phyloP scores from a whole-genome alignment of 2,329 filamentous ascomycete species.

The Aureobasidium lini region DNA sequence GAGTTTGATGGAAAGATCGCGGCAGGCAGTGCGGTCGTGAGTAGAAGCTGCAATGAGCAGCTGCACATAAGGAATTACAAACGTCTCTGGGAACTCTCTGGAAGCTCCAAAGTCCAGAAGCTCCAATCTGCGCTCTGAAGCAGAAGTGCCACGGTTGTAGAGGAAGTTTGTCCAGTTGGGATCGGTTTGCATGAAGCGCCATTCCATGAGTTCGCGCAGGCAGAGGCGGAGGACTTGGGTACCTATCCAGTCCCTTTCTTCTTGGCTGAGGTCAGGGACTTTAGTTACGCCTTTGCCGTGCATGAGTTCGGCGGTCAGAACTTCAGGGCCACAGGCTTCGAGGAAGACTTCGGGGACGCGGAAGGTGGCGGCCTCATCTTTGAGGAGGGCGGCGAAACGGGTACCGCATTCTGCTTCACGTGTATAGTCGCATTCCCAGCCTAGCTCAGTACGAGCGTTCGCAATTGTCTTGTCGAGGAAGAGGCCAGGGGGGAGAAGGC shows the following conservation, averaged over 20 bases:
- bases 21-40: slow-evolving; percentile 57
- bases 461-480: slow-evolving; percentile 97
- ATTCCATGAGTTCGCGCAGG: slow-evolving; percentile 86
- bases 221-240: slow-evolving; percentile 88
- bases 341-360: slow-evolving; percentile 68
- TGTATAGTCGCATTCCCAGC: slow-evolving; percentile 93
- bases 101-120: slow-evolving; percentile 93
- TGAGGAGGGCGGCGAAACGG: slow-evolving; percentile 70
- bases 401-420: slow-evolving; percentile 77
- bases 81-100: slow-evolving; percentile 71
- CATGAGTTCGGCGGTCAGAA: slow-evolving; percentile 91
- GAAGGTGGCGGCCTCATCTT: slow-evolving; percentile 67
- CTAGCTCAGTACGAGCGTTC: slow-evolving; percentile 84
- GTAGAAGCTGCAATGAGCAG: slow-evolving; percentile 74
- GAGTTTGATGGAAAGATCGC: slow-evolving; percentile 62
- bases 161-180: slow-evolving; percentile 99
- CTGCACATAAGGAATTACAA: slow-evolving; percentile 71
- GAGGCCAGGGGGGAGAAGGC: slow-evolving; percentile 80
- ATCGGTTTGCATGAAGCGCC: slow-evolving; percentile 98
- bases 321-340: slow-evolving; percentile 75
- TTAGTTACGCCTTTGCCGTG: slow-evolving; percentile 79
- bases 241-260: slow-evolving; percentile 91
- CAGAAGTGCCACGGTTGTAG: slow-evolving; percentile 31
- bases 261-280: slow-evolving; percentile 62
- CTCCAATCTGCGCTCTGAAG: slow-evolving; percentile 54